phyloP scores from a whole-genome alignment of 164 flowering plant species.

The Chimonanthus salicifolius region DNA sequence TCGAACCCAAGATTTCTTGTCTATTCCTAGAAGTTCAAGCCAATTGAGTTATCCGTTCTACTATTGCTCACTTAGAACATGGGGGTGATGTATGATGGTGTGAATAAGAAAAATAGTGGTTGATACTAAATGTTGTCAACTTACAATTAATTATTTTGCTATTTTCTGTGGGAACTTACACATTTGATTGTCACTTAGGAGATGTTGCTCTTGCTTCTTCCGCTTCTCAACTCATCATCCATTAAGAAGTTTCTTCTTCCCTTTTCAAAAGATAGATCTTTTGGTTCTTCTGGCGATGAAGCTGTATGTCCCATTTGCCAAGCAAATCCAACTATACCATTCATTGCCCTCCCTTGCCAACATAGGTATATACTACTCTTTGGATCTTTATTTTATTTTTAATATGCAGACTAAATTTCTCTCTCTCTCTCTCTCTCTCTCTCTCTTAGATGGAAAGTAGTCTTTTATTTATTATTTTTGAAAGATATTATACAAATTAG shows the following conservation, averaged over 20 bases:
- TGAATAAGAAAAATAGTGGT: too few species aligned
- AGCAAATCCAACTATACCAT: constrained; percentile 69
- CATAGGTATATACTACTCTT: constrained; percentile 56
- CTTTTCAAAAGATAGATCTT: constrained; percentile 74
- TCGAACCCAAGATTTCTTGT: too few species aligned
- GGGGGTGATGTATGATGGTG: too few species aligned
- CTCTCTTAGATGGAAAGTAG: too few species aligned
- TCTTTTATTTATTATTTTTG: too few species aligned
- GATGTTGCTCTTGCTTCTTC: constrained; percentile 88
- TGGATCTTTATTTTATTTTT: neutral
- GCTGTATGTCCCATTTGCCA: constrained; percentile 76
- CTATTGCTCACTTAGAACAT: too few species aligned
- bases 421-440: too few species aligned
- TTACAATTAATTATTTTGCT: neutral
- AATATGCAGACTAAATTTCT: too few species aligned
- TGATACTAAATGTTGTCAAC: too few species aligned
- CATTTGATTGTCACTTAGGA: constrained; percentile 48
- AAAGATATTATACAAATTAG: too few species aligned
- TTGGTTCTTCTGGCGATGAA: constrained; percentile 51
- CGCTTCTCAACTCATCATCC: constrained; percentile 89
- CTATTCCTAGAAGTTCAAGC: too few species aligned
- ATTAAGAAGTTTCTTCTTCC: constrained; percentile 71
- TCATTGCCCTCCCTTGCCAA: constrained; percentile 89
- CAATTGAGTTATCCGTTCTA: too few species aligned
- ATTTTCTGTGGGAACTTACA: neutral